phyloP scores from a whole-genome alignment of 306 rosid genomes.

The Corylus avellana region DNA sequence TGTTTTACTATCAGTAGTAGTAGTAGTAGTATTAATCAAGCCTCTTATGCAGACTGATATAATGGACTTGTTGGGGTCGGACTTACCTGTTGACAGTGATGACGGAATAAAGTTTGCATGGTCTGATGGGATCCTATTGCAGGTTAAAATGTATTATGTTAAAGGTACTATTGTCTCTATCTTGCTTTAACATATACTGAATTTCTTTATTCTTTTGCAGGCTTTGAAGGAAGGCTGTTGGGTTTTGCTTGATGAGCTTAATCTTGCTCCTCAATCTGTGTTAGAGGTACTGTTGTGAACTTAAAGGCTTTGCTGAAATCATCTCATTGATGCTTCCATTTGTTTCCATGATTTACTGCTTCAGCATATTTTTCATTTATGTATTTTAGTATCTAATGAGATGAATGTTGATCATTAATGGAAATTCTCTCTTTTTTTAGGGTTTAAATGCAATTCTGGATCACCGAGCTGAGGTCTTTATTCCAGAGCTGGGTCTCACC shows the following conservation, averaged over 20 bases:
- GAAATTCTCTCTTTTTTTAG: constrained; percentile 35
- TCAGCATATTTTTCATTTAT: neutral
- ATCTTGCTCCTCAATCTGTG: constrained; percentile 97
- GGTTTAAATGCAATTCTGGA: constrained; percentile 97
- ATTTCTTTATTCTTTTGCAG: constrained; percentile 48
- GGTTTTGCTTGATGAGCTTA: constrained; percentile 97
- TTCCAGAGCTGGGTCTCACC: constrained; percentile 82
- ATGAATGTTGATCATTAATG: constrained; percentile 20
- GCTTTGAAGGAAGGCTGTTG: constrained; percentile 92
- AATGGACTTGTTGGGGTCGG: constrained; percentile 94
- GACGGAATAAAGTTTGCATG: constrained; percentile 88
- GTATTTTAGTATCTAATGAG: neutral
- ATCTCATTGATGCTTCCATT: neutral
- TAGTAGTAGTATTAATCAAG: neutral
- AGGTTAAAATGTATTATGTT: constrained; percentile 49
- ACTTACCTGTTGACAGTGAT: constrained; percentile 86
- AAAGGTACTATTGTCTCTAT: constrained; percentile 8
- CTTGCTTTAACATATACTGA: constrained; percentile 26
- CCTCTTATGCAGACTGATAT: constrained; percentile 80
- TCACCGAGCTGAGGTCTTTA: constrained; percentile 96
- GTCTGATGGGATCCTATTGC: constrained; percentile 95
- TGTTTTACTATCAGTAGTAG: neutral
- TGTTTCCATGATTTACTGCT: neutral
- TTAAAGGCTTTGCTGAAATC: neutral
- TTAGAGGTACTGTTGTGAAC: constrained; percentile 58